Evolutionary conservation across 2,329 filamentous ascomycete species (phyloP), one percentile per base, ranked within the genome.

Genomic region (Diaporthe nobilis): DNA sequence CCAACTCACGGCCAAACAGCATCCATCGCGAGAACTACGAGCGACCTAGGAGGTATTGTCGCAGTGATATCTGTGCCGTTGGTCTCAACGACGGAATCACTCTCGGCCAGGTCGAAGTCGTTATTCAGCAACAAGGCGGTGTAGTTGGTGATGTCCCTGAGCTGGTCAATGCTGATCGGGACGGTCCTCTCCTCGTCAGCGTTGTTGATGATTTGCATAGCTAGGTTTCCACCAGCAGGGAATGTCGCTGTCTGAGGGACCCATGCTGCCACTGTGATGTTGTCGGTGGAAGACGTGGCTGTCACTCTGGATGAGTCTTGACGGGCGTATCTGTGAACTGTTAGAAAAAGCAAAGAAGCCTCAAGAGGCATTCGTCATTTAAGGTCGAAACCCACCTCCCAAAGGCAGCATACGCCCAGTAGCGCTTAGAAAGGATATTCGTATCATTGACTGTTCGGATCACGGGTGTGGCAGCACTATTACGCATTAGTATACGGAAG

Each of bases 201-300:
- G 53, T 77, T 77, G 51, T 77, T 77, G 58, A 77, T 71, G n/a
- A 77, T 68, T 47, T 77, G 76, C 55, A 76, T 73, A 8, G 76
- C 76, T 5, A 77, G 34, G 53, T 72, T 76, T 9, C 76, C 76
- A 8, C 65, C 68, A 8, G 71, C 74, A 37, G 71, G 74, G 44
- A 77, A 76, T 17, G 42, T 31, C 20, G 17, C 49, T n/a, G 51
- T 13, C n/a, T 74, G 61, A 10, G 74, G 65, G 15, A 42, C 68
- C 61, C 75, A 74, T 8, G 74, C 73, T 25, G 71, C 72, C 31
- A 76, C 58, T 2, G 76, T 72, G 4, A 72, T 60, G 20, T 74
- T 74, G 22, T 72, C 74, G 25, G 72, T 71, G 15, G 73, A 37
- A 3, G 67, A 71, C 55, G 20, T 51, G n/a, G 63, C 73, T 34